Evolutionary conservation across 2,329 filamentous ascomycete genomes (phyloP).

Genomic region (Calonectria crousiana): DNA sequence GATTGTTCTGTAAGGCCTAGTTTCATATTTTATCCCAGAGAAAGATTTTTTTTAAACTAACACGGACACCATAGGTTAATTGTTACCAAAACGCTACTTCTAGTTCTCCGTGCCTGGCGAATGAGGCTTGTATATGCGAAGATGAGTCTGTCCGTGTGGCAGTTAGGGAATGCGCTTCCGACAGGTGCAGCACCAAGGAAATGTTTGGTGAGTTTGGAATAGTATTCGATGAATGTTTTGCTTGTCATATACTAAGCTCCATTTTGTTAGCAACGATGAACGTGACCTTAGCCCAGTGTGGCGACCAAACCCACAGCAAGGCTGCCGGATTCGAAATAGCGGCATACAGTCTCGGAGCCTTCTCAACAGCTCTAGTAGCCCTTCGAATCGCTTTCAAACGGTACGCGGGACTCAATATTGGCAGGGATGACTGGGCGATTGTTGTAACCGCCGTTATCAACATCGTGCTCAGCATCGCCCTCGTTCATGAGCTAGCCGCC

Average conservation of each 20-base stretch:
- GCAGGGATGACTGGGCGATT: not conserved
- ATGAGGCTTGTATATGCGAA: not conserved
- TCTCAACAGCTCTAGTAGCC: not conserved
- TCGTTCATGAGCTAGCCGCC: conserved; percentile 23
- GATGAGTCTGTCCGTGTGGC: not conserved
- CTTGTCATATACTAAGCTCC: not conserved
- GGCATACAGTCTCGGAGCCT: not conserved
- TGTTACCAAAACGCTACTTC: not conserved
- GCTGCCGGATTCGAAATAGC: not conserved
- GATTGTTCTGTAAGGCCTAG: not conserved
- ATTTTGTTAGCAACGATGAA: not conserved
- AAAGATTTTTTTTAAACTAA: not conserved
- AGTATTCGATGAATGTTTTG: not conserved
- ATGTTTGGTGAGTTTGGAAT: not conserved
- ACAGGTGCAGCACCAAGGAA: not conserved
- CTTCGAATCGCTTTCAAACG: not conserved
- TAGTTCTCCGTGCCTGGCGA: not conserved
- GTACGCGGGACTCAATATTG: not conserved
- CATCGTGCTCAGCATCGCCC: not conserved
- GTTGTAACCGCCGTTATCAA: not conserved
- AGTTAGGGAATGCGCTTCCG: not conserved
- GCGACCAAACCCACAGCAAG: too few species aligned
- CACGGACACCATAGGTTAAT: not conserved
- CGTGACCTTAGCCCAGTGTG: not conserved
- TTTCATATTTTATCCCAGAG: not conserved